Base-by-base conservation (phyloP, 768 basidiomycete species). In the Lactifluus pinguis region DNA sequence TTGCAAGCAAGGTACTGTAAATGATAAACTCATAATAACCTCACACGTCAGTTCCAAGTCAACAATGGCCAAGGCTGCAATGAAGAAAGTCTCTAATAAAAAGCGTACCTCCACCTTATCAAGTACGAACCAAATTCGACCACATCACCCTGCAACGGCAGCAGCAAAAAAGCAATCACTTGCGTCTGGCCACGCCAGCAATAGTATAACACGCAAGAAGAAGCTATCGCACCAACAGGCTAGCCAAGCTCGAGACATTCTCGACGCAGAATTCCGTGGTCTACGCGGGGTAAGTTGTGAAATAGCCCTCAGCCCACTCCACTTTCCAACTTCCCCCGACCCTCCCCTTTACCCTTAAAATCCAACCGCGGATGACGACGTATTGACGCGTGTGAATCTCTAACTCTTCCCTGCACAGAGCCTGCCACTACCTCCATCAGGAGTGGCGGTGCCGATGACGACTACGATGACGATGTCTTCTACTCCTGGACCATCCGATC, bases 231-330 rank as follows among this genome's bases (percentile, higher is more conserved):
- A 41, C 17, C 49, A 48, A 15, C 54, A 61, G 44, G 21, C 55
- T 29, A 21, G 29, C 42, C 34, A 61, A 52, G 55, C 44, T 7
- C 55, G 60, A 4, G 50, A 61, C 50, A 30, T 47, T 14, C 44
- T 61, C 17, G 50, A 61, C 17, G 44, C 55, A 21, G 55, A 57
- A 41, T 61, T 57, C 51, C 55, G 50, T 21, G 60, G 51, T 6
- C 49, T 55, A 14, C 53, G 53, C 21, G 17, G 17, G 14, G 53
- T 49, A 14, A 50, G 32, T 44, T 47, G 19, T 34, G 9, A 9
- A 34, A 34, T 34, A 34, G 32, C 19, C n/a, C 7, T 7, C 19
- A 25, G 25, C 25, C 25, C 25, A 25, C 44, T n/a, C 44, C 8
- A 19, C 19, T 19, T 21, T 19, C 8, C 8, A 10, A 13, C 34